Conservation (phyloP, 2,329 filamentous ascomycete genomes). For the Didymellaceae sp. region DNA sequence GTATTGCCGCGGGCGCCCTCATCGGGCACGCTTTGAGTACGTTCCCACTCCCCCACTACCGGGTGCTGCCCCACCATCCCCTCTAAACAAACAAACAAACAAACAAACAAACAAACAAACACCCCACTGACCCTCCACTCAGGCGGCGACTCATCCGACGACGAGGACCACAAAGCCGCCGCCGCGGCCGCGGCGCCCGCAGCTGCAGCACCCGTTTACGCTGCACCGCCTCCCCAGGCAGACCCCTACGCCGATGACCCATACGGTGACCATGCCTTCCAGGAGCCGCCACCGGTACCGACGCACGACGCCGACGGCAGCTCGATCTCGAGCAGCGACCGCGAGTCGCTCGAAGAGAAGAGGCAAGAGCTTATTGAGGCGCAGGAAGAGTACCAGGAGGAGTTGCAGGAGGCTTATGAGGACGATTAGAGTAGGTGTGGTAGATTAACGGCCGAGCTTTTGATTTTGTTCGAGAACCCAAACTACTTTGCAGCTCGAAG, state of each 20-base stretch:
- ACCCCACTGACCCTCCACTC: too few relatives aligned
- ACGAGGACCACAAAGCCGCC: conserved; percentile 30
- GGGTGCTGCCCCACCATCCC: too few relatives aligned
- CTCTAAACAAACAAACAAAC: too few relatives aligned
- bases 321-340: conserved; percentile 47
- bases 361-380: conserved; percentile 61
- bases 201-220: conserved; percentile 19
- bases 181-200: conserved; percentile 16
- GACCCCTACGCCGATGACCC: conserved; percentile 23
- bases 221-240: conserved; percentile 1
- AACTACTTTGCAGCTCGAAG: too few relatives aligned
- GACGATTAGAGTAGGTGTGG: too few relatives aligned
- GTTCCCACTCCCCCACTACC: too few relatives aligned
- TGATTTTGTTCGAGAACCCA: not conserved
- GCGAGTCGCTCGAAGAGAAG: conserved; percentile 59
- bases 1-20: conserved; percentile 65
- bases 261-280: conserved; percentile 27
- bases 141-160: conserved; percentile 45
- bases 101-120: not conserved
- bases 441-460: not conserved
- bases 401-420: conserved; percentile 45
- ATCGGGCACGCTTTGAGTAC: conserved; percentile 64
- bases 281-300: conserved; percentile 45
- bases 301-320: conserved; percentile 53
- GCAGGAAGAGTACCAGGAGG: conserved; percentile 59